Base-by-base conservation (phyloP, 331 rosid species). In the Erythrophleum ivorense region DNA sequence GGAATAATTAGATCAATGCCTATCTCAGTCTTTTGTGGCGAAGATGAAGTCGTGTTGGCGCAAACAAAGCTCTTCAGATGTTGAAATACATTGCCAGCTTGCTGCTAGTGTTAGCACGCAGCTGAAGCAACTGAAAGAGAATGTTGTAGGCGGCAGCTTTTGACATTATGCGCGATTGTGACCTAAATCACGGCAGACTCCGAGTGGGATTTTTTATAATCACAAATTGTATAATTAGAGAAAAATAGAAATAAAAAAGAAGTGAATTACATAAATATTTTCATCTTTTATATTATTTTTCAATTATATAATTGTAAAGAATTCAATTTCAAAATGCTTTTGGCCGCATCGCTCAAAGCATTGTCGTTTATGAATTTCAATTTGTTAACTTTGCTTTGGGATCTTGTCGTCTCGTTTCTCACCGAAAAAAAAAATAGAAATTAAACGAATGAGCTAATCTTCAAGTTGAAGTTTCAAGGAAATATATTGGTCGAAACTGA, bases 1-100 rank as follows among this genome's bases (percentile, higher is more conserved):
- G 48, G 73, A 73, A 66, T 57, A 21, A 63, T 60, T 48, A 53
- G 19, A 16, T 34, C 5, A n/a, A 78, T 68, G 54, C 59, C 60
- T 19, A 76, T 76, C 80, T 76, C 58, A 43, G 33, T 40, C 41
- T 46, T 60, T 60, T 7, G 40, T 7, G 41, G 10, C 13, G 29
- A 2, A 1, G 52, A 43, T 43, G 48, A 43, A 7, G 48, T 43
- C 0, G 48, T 5, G 5, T 43, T 43, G 46, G 11, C 1, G 13
- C 46, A 64, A 33, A 34, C 24, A 36, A 21, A 21, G 54, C n/a
- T 62, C 4, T 12, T 33, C 1, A 36, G 19, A 62, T 4, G 43
- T 62, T 18, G 9, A 31, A 33, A 12, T 31, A 11, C 16, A 45
- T 4, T 69, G 55, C 0, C 57, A 45, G n/a, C 19, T 69, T 45